Conservation (phyloP, 2,329 filamentous ascomycete species). For the Eutypa lata region DNA sequence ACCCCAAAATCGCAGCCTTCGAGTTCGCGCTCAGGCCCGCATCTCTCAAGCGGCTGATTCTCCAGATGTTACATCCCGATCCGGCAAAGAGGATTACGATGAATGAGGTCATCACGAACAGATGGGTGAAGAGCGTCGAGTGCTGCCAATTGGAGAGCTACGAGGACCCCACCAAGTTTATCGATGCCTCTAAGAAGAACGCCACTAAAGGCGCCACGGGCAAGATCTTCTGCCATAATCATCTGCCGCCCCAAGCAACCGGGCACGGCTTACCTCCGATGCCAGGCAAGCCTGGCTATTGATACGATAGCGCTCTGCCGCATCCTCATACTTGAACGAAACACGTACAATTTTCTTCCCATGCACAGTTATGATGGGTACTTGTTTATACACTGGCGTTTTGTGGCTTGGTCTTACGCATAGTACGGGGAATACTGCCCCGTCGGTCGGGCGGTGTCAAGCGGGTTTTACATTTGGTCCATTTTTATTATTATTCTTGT, state of each 20-base stretch:
- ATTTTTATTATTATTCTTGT: not conserved
- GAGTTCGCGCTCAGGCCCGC: slow-evolving; percentile 65
- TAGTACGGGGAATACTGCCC: not conserved
- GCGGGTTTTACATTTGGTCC: not conserved
- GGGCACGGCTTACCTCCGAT: slow-evolving; percentile 50
- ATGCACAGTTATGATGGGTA: not conserved
- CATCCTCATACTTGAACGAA: too few relatives aligned
- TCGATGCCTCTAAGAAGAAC: slow-evolving; percentile 60
- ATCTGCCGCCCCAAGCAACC: slow-evolving; percentile 47
- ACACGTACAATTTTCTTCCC: not conserved
- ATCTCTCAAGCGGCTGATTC: slow-evolving; percentile 65
- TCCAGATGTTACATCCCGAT: slow-evolving; percentile 81
- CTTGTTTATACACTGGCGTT: not conserved
- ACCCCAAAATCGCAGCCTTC: slow-evolving; percentile 63
- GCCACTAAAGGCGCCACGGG: slow-evolving; percentile 38
- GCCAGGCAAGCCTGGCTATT: slow-evolving; percentile 55
- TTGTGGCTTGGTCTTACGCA: not conserved
- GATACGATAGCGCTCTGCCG: slow-evolving; percentile 4
- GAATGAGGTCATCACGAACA: slow-evolving; percentile 62
- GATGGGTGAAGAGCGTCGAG: slow-evolving; percentile 72
- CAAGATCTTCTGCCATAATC: slow-evolving; percentile 59
- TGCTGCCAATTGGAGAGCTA: slow-evolving; percentile 75
- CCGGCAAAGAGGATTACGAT: slow-evolving; percentile 69
- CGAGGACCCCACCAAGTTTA: slow-evolving; percentile 55
- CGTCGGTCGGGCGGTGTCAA: not conserved